Base-by-base conservation (phyloP, 2,329 filamentous ascomycete genomes). In the Paradendryphiella salina region DNA sequence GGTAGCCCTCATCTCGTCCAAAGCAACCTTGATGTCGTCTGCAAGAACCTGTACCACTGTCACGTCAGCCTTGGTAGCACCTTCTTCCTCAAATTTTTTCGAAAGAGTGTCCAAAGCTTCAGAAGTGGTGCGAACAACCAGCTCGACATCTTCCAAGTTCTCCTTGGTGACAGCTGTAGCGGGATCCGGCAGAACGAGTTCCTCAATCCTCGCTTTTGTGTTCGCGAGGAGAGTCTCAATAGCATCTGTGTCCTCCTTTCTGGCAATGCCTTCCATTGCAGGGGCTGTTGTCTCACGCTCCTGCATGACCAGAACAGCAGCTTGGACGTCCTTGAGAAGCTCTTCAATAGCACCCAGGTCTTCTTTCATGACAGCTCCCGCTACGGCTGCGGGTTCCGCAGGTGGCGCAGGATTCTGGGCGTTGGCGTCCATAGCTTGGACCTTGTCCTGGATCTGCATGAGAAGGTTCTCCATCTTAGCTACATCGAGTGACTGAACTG, bases 171-270 rank as follows among this genome's bases (percentile, higher is more conserved):
- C 85, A 2, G 84, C 78, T 50, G 88, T 85, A 28, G 91, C 87
- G 3, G 85, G 82, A 42, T 92, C 78, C 1, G 82, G 78, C 20
- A 83, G 70, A 4, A 72, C 83, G 41, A 96, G 82, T 52, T 96
- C 91, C 51, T 96, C 93, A 8, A 97, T 78, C 38, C 89, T 89
- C 4, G 87, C 85, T 70, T 96, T 96, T 26, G 91, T 92, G 69
- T 96, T 96, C 34, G 88, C 85, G 10, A 97, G 80, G 40, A 97
- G 85, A 0, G 88, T 95, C 72, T 96, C 93, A 51, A 97, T 92
- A 9, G 90, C 90, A 54, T 93, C 85, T 0, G 92, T 89, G 62
- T 97, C 92, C 59, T 96, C 90, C 67, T 89, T 89, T 26, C 80
- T 85, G 5, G 87, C 85, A 2, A 79, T 71, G 31, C 85, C 84